A percentile compares a stretch with the other conserved stretches of the same genome.
Evolutionary conservation across 441 rosid species (phyloP).

Genomic region (Adansonia grandidieri): DNA sequence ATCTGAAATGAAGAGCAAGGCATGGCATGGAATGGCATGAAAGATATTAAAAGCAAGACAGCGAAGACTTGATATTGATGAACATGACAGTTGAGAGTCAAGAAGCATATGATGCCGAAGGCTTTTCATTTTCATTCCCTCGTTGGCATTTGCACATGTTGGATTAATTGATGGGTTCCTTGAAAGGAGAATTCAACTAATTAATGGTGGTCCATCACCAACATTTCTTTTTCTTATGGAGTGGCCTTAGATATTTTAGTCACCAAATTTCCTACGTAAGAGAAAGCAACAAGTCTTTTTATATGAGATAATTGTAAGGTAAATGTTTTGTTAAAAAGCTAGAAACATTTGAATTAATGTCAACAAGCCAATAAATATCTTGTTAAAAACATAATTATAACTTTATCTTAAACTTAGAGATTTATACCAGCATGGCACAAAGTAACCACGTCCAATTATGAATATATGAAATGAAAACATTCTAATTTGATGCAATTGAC

Average conservation of each 20-base stretch:
- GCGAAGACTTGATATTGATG: slow-evolving; percentile 23
- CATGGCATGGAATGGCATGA: no score
- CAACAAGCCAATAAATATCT: no score
- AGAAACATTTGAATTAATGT: no score
- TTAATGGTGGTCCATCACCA: not conserved
- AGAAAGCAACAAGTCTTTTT: not conserved
- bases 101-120: not conserved
- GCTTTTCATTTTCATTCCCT: not conserved
- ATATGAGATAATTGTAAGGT: no score
- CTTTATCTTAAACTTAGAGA: no score
- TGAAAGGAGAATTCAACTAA: not conserved
- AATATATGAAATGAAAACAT: no score
- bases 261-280: slow-evolving; percentile 18
- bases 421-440: no score
- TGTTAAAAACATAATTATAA: no score
- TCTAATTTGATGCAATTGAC: not conserved
- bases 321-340: no score
- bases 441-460: no score
- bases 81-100: slow-evolving; percentile 10
- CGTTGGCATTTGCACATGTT: slow-evolving; percentile 19
- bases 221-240: not conserved
- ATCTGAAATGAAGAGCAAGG: not conserved
- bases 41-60: not conserved
- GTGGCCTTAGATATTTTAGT: not conserved
- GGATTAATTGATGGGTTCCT: slow-evolving; percentile 7